phyloP scores from a whole-genome alignment of 352 stramenopile species.

The Globisporangium rhizosaccharum region DNA sequence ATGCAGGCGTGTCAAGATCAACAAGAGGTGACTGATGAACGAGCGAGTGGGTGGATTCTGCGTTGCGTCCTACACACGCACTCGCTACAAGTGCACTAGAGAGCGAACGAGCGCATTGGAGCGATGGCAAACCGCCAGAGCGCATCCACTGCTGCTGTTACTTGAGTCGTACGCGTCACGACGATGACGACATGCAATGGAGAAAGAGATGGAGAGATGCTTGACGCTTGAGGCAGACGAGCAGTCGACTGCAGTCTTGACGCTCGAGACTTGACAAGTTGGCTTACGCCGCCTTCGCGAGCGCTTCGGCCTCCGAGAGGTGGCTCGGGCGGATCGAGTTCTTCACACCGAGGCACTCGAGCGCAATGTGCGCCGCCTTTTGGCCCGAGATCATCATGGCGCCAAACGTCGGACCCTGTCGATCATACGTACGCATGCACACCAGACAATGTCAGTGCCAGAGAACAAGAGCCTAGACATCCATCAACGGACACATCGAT shows the following conservation, averaged over 20 bases:
- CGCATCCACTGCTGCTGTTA: too few species aligned
- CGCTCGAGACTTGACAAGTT: background rate
- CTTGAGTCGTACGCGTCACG: too few species aligned
- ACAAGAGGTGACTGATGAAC: too few species aligned
- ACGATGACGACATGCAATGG: too few species aligned
- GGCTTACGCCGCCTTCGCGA: constrained; percentile 38
- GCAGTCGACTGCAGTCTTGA: background rate
- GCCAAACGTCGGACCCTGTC: constrained; percentile 47
- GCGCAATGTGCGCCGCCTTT: constrained; percentile 52
- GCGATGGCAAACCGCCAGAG: too few species aligned
- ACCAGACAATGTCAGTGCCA: background rate
- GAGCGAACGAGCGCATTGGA: too few species aligned
- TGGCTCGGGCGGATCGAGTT: constrained; percentile 39
- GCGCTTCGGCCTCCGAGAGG: constrained; percentile 24
- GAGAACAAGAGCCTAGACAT: background rate
- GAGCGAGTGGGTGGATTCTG: too few species aligned
- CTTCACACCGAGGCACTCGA: constrained; percentile 56
- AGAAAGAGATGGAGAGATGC: background rate
- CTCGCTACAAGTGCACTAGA: too few species aligned
- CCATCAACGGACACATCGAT: background rate
- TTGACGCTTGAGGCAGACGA: too few species aligned
- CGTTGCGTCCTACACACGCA: too few species aligned
- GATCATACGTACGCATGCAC: background rate
- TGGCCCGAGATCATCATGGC: constrained; percentile 69
- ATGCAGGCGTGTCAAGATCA: too few species aligned